Percentiles rank a stretch among this genome's conserved stretches.
These are phyloP conservation scores for Silene uniflora DNA, from an alignment of 148 eudicot species.

Conservation along the genomic window DNA sequence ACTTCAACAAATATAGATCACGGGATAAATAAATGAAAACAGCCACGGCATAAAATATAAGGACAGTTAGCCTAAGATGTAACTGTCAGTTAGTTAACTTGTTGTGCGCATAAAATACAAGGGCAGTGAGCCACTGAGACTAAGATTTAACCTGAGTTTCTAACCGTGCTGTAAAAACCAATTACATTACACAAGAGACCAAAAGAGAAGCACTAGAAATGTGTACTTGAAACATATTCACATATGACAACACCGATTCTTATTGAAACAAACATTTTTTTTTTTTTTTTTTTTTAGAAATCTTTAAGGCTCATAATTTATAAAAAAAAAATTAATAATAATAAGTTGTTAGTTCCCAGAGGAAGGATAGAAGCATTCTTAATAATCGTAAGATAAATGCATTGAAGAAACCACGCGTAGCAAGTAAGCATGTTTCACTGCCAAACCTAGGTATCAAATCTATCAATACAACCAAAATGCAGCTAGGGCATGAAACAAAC, in stretches of 20 bases:
- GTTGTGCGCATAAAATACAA: not conserved
- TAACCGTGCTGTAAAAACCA: not conserved
- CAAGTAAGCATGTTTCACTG: not conserved
- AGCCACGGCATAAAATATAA: not conserved
- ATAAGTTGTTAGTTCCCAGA: not conserved
- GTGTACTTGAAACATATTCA: not conserved
- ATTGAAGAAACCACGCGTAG: not conserved
- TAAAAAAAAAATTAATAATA: conserved; percentile 8
- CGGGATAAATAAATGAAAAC: not conserved
- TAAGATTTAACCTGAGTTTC: not conserved
- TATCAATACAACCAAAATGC: not conserved
- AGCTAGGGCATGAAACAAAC: not conserved
- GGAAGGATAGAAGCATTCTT: not conserved
- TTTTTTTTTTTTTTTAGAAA: not conserved
- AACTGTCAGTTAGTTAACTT: no score
- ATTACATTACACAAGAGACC: not conserved
- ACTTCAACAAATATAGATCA: not conserved
- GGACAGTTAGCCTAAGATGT: not conserved
- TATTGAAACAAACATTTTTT: not conserved
- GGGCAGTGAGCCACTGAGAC: not conserved
- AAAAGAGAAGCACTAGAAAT: not conserved
- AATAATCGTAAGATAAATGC: not conserved
- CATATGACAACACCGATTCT: not conserved
- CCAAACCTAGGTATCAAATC: not conserved
- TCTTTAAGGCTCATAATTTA: not conserved